Evolutionary conservation across 2,329 filamentous ascomycete species (phyloP).

Genomic region (Chrysoporthe deuterocubensis): DNA sequence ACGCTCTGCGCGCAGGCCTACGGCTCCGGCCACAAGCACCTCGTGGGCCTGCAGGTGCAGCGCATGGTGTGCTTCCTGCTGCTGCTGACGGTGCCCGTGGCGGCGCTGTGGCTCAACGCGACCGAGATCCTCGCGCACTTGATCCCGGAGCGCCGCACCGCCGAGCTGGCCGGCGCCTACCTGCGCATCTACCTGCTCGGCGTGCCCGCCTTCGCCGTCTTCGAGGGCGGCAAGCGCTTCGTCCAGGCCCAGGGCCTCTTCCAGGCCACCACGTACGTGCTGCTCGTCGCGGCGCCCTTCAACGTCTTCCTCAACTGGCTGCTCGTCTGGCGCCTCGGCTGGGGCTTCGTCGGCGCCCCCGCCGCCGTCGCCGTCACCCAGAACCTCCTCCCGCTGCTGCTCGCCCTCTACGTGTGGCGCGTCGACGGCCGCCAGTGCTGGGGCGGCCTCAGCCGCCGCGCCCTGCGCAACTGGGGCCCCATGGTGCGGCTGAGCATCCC

Average conservation of each 20-base stretch:
- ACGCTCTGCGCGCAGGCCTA: conserved; percentile 94
- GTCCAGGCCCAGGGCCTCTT: conserved; percentile 84
- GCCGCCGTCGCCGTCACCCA: conserved; percentile 78
- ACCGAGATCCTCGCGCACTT: conserved; percentile 66
- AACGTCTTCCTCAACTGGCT: conserved; percentile 81
- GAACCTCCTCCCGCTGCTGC: conserved; percentile 71
- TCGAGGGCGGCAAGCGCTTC: conserved; percentile 79
- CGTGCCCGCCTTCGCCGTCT: conserved; percentile 74
- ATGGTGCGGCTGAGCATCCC: conserved; percentile 90
- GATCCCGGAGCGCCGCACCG: conserved; percentile 73
- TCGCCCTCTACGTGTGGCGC: conserved; percentile 75
- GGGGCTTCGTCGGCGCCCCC: conserved; percentile 77
- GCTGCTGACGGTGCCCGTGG: conserved; percentile 72
- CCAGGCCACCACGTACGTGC: conserved; percentile 76
- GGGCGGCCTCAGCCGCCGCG: conserved; percentile 75
- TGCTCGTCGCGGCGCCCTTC: conserved; percentile 74
- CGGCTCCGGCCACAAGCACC: conserved; percentile 84
- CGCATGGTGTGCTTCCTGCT: conserved; percentile 80
- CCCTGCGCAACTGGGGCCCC: conserved; percentile 74
- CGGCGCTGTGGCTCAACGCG: conserved; percentile 69
- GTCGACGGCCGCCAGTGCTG: conserved; percentile 76
- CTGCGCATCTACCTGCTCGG: conserved; percentile 71
- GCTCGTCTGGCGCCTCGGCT: conserved; percentile 72
- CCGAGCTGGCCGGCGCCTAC: conserved; percentile 73
- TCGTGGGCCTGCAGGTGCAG: conserved; percentile 84